phyloP scores from a whole-genome alignment of 192 early-diverging fungal genomes.

The Entomortierella chlamydospora region DNA sequence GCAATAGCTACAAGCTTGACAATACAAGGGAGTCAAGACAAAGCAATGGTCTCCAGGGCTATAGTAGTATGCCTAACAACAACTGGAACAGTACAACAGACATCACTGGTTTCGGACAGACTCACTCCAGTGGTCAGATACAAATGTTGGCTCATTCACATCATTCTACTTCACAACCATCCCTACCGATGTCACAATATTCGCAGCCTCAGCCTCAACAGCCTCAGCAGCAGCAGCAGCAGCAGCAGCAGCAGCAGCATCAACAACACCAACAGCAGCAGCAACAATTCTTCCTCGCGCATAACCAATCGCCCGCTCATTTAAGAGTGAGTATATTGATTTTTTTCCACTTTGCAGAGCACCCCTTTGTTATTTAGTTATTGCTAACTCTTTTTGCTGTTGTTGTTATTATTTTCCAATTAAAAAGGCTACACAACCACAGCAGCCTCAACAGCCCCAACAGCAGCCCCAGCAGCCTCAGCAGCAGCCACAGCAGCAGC shows the following conservation, averaged over 20 bases:
- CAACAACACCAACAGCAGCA: conserved; percentile 41
- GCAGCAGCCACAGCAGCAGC: conserved; percentile 38
- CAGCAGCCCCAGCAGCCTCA: conserved; percentile 25
- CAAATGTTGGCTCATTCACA: conserved; percentile 38
- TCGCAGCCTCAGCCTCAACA: conserved; percentile 30
- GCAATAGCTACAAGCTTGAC: conserved; percentile 47
- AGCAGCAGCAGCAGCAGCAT: conserved; percentile 28
- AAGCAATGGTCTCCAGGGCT: conserved; percentile 28
- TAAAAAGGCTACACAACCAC: too few relatives aligned
- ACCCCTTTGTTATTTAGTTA: too few relatives aligned
- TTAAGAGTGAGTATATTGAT: conserved; percentile 25
- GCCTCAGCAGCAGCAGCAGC: conserved; percentile 28
- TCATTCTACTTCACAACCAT: conserved; percentile 33
- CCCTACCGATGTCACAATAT: conserved; percentile 38
- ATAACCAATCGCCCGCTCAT: conserved; percentile 29
- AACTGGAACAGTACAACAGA: conserved; percentile 35
- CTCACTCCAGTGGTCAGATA: conserved; percentile 35
- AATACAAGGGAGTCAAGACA: conserved; percentile 29
- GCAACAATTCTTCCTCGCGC: conserved; percentile 32
- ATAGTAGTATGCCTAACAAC: conserved; percentile 25
- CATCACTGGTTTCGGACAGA: conserved; percentile 34
- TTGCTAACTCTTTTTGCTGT: too few relatives aligned
- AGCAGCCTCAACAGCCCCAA: conserved; percentile 23
- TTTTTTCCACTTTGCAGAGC: background rate
- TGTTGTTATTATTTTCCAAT: too few relatives aligned